Conservation (phyloP, 2,329 filamentous ascomycete genomes). For the Gyromitra esculenta region DNA sequence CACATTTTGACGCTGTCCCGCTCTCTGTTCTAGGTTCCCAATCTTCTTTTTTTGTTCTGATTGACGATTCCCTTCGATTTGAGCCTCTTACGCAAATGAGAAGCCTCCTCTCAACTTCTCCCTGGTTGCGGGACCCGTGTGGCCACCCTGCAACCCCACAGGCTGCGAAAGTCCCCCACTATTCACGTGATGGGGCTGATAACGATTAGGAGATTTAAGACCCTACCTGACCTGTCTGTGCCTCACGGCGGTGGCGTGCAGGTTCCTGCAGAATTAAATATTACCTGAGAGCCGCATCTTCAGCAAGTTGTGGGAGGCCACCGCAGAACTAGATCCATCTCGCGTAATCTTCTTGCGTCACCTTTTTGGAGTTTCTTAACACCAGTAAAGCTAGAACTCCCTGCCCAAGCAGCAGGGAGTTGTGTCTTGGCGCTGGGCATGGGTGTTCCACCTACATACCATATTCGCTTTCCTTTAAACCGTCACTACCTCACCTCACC, state of each 20-base stretch:
- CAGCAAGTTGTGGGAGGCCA: too few species aligned
- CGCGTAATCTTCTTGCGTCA: too few species aligned
- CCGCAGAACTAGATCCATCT: too few species aligned
- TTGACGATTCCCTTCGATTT: conserved; percentile 17
- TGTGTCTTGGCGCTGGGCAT: too few species aligned
- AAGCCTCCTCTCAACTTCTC: background rate
- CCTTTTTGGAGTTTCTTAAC: too few species aligned
- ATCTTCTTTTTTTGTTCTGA: conserved; percentile 35
- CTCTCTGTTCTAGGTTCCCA: conserved; percentile 35
- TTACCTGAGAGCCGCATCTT: conserved; percentile 26
- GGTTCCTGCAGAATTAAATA: conserved; percentile 36
- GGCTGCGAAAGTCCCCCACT: conserved; percentile 20
- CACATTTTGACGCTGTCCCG: conserved; percentile 32
- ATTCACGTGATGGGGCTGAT: conserved; percentile 46
- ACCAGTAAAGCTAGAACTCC: too few species aligned
- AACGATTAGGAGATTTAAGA: conserved; percentile 24
- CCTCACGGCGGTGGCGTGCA: conserved; percentile 20
- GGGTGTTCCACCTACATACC: too few species aligned
- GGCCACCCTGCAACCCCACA: conserved; percentile 20
- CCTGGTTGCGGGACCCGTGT: conserved; percentile 11
- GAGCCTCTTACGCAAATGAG: conserved; percentile 41
- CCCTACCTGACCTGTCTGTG: conserved; percentile 5
- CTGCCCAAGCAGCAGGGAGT: too few species aligned
- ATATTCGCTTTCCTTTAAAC: too few species aligned
- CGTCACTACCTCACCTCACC: too few species aligned